Base-by-base conservation (phyloP, 306 rosid species). In the Cucurbita ficifolia region DNA sequence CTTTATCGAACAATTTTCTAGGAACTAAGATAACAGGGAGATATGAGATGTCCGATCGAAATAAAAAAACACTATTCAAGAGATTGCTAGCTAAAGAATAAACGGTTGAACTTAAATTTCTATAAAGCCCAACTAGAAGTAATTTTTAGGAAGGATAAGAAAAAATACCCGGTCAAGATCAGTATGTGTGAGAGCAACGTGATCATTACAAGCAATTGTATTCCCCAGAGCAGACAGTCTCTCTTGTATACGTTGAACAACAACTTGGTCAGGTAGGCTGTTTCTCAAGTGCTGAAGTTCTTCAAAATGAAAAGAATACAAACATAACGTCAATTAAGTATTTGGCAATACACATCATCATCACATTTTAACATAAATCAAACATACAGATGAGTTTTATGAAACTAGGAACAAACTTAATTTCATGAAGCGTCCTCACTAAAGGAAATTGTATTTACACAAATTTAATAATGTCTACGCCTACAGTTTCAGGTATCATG, bases 281-380 rank as follows among this genome's bases (percentile, higher is more conserved):
- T 94, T 94, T 24, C 95, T 87, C 87, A 94, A 79, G 75, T 94
- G 97, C 81, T 91, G 97, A 76, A 94, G 99, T 80, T 94, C 99
- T 93, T 51, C 21, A 81, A 78, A 53, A 82, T 19, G 22, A 43
- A 29, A 49, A 43, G 13, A 70, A 11, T 7, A 48, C 19, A 53
- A 49, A 24, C 58, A 48, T 7, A 49, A 48, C 13, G 43, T 69
- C 74, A 69, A 49, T 49, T 14, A 14, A 0, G 4, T 46, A 69
- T 69, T 8, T 69, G 14, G 42, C 9, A 19, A 16, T 42, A 19
- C 56, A 49, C 40, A 21, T 43, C 43, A 49, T 16, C 67, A 48
- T 13, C 22, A 24, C 22, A 1, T 11, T 8, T 8, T 45, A 46
- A 22, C 55, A 67, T 3, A 45, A 46, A 63, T n/a, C 40, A 36